phyloP scores from a whole-genome alignment of 352 stramenopile genomes.

The Pythium folliculosum region DNA sequence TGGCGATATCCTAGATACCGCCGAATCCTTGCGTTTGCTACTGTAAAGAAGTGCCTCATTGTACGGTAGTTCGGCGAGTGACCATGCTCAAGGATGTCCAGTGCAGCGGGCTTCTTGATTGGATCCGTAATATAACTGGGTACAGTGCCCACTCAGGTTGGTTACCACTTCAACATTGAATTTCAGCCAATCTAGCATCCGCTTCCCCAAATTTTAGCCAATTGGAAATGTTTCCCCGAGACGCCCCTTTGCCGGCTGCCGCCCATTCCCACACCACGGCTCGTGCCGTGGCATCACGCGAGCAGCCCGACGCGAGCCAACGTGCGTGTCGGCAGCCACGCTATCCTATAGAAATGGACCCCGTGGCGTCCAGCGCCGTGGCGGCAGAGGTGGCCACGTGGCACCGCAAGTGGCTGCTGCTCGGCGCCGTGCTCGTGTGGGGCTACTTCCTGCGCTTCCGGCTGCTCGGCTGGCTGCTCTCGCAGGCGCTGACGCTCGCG shows the following conservation, averaged over 20 bases:
- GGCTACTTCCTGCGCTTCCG: constrained; percentile 63
- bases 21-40: no score
- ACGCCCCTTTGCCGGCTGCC: no score
- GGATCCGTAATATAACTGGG: no score
- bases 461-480: constrained; percentile 52
- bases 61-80: no score
- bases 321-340: no score
- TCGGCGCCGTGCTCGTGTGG: constrained; percentile 39
- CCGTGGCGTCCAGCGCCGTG: no score
- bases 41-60: neutral
- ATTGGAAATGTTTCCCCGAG: neutral
- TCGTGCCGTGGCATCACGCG: constrained; percentile 12
- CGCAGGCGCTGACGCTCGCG: constrained; percentile 40
- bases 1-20: no score
- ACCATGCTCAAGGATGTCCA: no score
- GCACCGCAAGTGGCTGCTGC: constrained; percentile 67
- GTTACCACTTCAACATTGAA: neutral
- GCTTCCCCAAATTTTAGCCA: neutral
- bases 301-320: neutral
- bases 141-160: neutral
- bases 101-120: no score
- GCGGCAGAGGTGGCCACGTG: constrained; percentile 19
- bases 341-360: neutral
- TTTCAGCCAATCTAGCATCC: neutral
- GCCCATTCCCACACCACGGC: no score